Evolutionary conservation across 2,329 filamentous ascomycete genomes (phyloP).

Genomic region (Fusarium mangiferae): DNA sequence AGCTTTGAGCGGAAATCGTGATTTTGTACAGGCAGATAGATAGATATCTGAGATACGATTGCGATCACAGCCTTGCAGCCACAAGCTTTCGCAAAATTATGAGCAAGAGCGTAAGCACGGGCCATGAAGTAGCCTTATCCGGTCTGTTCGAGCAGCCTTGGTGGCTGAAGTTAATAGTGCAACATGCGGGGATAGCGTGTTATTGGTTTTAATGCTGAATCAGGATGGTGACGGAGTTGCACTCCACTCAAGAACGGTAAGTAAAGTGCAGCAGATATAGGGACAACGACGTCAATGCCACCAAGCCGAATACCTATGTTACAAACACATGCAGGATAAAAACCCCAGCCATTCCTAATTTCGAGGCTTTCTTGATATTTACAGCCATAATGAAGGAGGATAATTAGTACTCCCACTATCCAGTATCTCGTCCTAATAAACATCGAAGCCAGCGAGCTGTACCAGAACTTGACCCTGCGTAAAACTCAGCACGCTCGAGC

Average conservation of each 20-base stretch:
- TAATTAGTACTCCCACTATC: background rate
- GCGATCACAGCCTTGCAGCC: constrained; percentile 15
- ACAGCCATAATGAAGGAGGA: background rate
- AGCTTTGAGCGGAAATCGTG: background rate
- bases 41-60: background rate
- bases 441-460: background rate
- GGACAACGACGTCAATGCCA: constrained; percentile 7
- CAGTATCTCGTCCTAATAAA: background rate
- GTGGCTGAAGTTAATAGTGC: constrained; percentile 11
- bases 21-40: background rate
- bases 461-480: background rate
- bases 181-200: background rate
- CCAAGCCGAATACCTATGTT: background rate
- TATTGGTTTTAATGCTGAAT: constrained; percentile 11
- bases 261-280: constrained; percentile 33
- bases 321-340: background rate
- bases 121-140: constrained; percentile 25
- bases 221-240: constrained; percentile 6
- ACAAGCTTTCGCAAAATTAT: constrained; percentile 10
- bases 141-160: constrained; percentile 26
- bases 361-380: background rate
- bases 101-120: constrained; percentile 15
- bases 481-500: background rate
- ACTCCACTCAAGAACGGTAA: constrained; percentile 1
- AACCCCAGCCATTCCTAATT: background rate